Evolutionary conservation across 371 early-diverging fungal species (phyloP), one percentile per base, ranked within the genome.

Genomic region (Mortierella sp.): DNA sequence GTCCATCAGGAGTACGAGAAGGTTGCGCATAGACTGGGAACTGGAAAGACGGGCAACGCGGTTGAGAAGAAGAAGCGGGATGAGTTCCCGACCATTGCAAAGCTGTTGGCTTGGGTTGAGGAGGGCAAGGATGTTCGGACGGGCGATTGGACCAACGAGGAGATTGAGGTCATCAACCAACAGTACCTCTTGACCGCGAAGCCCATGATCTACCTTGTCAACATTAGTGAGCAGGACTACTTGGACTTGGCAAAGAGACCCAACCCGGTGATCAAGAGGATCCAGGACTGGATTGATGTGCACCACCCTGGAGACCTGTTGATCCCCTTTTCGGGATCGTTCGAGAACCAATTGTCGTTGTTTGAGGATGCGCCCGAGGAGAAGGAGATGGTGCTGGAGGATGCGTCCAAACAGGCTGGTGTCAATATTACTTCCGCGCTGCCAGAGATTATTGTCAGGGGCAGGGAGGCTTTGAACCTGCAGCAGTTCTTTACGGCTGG

Each of bases 401-500:
- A 93, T 69, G 89, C 90, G 16, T 91, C 91, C 21, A 79, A 90
- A 24, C 79, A 81, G 46, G 86, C 72, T 1, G 86, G 86, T 1
- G 34, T 71, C 1, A 75, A 69, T 8, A 76, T 85, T 37, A 75
- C 82, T 43, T 97, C 97, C 57, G 94, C 94, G 13, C 86, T 97
- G 71, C 96, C 96, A 81, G 98, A 97, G 91, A 96, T 99, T 79
- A 96, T 99, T 78, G 92, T 94, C 21, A 91, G 94, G 21, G 99
- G 99, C 48, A 98, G 99, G 88, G 90, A 93, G 67, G 93, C 96
- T 50, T 91, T 99, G 70, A 92, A 95, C 73, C 90, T 99, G 34
- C 94, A 96, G 82, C 98, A 98, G 90, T 99, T 95, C 92, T 99
- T 99, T 89, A 99, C 99, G 4, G 96, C 94, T 73, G 99, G 99